Base-by-base conservation (phyloP, 2,329 filamentous ascomycete species). In the Didymella lethalis region DNA sequence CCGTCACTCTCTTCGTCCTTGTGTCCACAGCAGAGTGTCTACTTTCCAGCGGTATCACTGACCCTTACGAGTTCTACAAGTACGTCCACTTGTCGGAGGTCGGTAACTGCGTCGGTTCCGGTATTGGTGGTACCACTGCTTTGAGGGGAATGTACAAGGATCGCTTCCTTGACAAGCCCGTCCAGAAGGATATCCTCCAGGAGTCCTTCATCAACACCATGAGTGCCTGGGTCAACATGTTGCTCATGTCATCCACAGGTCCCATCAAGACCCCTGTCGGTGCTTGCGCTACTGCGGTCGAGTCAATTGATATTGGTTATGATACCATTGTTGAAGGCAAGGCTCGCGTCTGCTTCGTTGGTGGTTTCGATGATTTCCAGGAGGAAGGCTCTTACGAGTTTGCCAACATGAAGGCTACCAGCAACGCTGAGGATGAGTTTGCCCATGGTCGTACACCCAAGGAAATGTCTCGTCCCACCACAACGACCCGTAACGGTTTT, bases 141-240 rank as follows among this genome's bases (percentile, higher is more conserved):
- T 86, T 99, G 65, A 90, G 93, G 72, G 94, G 94, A 71, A 99
- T 99, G 94, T 97, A 98, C 85, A 95, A 94, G 80, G 94, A 97
- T 78, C 91, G 95, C 60, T 98, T 90, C 87, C 85, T 98, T 63
- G 95, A 99, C 82, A 95, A 93, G 83, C 95, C 94, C 55, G 87
- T 99, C 48, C 96, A 99, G 81, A 99, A 98, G 81, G 95, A 99
- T 75, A 97, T 99, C 76, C 86, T 99, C 14, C 96, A 99, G 77
- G 95, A 99, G 81, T 98, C 95, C 12, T 99, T 99, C 85, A 98
- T 99, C 86, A 99, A 99, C 85, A 99, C 95, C 55, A 99, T 99
- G 94, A 90, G 92, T 69, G 95, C 95, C 16, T 99, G 95, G 95
- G 93, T 99, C 57, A 99, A 99, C 84, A 99, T 99, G 95, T 84